Evolutionary conservation across 2,329 filamentous ascomycete species (phyloP).

Genomic region (Claviceps sp.): DNA sequence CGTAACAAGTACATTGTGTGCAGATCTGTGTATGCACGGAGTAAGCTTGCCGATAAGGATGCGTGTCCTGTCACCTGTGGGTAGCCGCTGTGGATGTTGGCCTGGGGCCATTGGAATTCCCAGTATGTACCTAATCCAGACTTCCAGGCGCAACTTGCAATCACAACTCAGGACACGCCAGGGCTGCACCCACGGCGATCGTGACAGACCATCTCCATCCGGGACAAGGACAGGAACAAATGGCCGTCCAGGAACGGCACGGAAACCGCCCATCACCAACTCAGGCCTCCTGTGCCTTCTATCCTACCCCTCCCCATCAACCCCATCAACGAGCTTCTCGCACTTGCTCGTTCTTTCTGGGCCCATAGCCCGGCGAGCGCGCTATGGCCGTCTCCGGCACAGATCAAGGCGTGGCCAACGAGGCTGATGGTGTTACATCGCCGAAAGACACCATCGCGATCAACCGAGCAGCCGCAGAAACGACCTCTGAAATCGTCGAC

Average conservation of each 20-base stretch:
- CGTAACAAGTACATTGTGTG: not conserved
- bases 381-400: conserved; percentile 17
- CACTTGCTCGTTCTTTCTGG: not conserved
- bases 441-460: conserved; percentile 16
- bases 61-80: no score
- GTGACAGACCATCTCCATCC: conserved; percentile 1
- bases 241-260: conserved; percentile 8
- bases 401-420: conserved; percentile 10
- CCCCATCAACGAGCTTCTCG: not conserved
- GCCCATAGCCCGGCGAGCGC: not conserved
- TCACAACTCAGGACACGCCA: no score
- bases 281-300: not conserved
- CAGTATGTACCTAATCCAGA: not conserved
- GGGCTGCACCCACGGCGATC: no score
- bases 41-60: no score
- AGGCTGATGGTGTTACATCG: conserved; percentile 14
- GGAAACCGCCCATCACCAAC: not conserved
- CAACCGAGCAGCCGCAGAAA: conserved; percentile 12
- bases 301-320: not conserved
- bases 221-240: conserved; percentile 3
- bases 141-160: no score
- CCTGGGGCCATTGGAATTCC: not conserved
- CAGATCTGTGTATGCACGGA: no score
- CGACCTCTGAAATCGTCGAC: conserved; percentile 21
- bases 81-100: not conserved